Conservation (phyloP, 306 rosid genomes). For the Sophora flavescens region DNA sequence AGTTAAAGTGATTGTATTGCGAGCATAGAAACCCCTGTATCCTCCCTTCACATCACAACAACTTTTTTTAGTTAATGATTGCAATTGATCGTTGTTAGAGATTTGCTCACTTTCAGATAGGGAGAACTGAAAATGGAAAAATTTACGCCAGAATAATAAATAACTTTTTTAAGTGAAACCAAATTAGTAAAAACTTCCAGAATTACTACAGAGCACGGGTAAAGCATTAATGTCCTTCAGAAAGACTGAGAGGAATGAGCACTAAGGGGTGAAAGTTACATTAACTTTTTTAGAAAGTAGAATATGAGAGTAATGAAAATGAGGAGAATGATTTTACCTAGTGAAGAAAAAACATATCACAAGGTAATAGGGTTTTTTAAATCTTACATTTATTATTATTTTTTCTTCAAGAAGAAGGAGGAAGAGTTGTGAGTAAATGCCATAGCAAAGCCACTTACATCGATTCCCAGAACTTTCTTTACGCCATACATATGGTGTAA, state of each 20-base stretch:
- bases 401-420: not conserved
- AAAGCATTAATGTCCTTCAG: not conserved
- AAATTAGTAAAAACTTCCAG: conserved; percentile 11
- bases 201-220: conserved; percentile 29
- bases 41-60: conserved; percentile 76
- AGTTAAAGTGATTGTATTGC: conserved; percentile 69
- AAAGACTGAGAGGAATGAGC: conserved; percentile 3
- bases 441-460: conserved; percentile 54
- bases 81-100: not conserved
- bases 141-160: not conserved
- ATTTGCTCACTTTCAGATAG: not conserved
- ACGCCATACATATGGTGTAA: conserved; percentile 92
- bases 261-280: not conserved
- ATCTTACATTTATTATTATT: not conserved
- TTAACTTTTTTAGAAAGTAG: not conserved
- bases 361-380: not conserved
- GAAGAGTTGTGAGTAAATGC: not conserved
- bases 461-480: conserved; percentile 80
- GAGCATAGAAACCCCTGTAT: conserved; percentile 88
- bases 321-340: not conserved
- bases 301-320: not conserved
- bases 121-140: not conserved
- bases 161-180: conserved; percentile 30
- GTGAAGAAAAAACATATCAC: conserved; percentile 13
- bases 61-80: not conserved